phyloP scores from a whole-genome alignment of 345 rosid genomes.

The Gossypium raimondii region DNA sequence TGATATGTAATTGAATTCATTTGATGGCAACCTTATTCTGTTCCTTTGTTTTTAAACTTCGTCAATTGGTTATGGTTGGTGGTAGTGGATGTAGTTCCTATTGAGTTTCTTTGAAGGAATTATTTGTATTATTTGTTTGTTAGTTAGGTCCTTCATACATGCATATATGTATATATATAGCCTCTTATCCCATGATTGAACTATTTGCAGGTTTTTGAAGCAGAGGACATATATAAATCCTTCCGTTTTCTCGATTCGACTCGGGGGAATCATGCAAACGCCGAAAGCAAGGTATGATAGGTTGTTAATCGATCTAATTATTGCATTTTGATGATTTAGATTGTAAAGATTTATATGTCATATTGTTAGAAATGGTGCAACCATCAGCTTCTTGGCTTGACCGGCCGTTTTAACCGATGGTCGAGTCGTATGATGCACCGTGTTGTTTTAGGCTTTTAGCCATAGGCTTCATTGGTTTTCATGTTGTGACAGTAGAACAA shows the following conservation, averaged over 20 bases:
- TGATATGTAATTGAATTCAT: conserved; percentile 19
- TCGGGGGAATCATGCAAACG: conserved; percentile 64
- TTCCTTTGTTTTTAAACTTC: conserved; percentile 23
- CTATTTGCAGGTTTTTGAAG: conserved; percentile 40
- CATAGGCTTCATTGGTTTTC: neutral
- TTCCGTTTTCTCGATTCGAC: conserved; percentile 13
- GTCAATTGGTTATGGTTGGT: conserved; percentile 55
- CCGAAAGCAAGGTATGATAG: conserved; percentile 67
- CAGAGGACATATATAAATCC: conserved; percentile 19
- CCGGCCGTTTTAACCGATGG: neutral
- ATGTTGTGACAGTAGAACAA: conserved; percentile 36
- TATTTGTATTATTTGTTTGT: conserved; percentile 37
- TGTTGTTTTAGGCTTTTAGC: neutral
- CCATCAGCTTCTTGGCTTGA: neutral
- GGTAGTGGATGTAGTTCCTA: conserved; percentile 78
- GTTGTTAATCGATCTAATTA: neutral
- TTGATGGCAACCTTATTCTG: conserved; percentile 28
- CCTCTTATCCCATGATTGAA: conserved; percentile 28
- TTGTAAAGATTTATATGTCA: neutral
- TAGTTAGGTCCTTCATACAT: conserved; percentile 38
- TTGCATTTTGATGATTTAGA: neutral
- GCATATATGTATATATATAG: conserved; percentile 19
- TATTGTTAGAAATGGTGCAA: neutral
- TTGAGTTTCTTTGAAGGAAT: conserved; percentile 91
- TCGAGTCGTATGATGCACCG: neutral